phyloP scores from a whole-genome alignment of 768 basidiomycete species.

The Gyrodon lividus region DNA sequence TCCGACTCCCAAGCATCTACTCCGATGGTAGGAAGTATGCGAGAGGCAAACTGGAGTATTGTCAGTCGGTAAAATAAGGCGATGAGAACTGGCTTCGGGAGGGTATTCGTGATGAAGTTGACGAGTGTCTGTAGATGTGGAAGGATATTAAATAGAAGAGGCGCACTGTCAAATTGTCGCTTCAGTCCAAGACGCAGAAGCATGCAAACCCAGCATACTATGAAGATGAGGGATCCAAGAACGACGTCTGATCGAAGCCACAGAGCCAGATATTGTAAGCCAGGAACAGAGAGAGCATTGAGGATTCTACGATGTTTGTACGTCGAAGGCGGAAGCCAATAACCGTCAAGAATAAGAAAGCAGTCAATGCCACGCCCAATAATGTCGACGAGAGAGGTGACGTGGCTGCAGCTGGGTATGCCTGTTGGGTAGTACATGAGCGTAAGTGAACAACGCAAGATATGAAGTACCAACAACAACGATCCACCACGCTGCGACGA shows the following conservation, averaged over 20 bases:
- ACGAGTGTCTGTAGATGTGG: slow-evolving; percentile 77
- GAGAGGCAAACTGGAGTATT: slow-evolving; percentile 78
- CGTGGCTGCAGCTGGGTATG: slow-evolving; percentile 79
- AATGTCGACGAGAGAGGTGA: slow-evolving; percentile 88
- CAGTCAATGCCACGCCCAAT: slow-evolving; percentile 82
- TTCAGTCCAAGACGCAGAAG: slow-evolving; percentile 7
- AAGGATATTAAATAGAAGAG: slow-evolving; percentile 73
- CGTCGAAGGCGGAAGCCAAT: slow-evolving; percentile 88
- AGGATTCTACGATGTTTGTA: slow-evolving; percentile 92
- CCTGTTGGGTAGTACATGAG: slow-evolving; percentile 39
- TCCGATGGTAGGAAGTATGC: slow-evolving; percentile 82
- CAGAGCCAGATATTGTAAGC: slow-evolving; percentile 92
- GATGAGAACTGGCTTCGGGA: slow-evolving; percentile 81
- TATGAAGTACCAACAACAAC: slow-evolving; percentile 55
- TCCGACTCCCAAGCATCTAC: slow-evolving; percentile 77
- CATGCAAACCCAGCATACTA: slow-evolving; percentile 51
- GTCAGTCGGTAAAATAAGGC: slow-evolving; percentile 78
- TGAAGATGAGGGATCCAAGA: slow-evolving; percentile 70
- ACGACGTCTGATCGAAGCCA: slow-evolving; percentile 72
- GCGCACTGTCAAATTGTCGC: slow-evolving; percentile 47
- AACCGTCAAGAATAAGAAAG: slow-evolving; percentile 85
- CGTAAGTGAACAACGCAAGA: not conserved
- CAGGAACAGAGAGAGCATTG: slow-evolving; percentile 82
- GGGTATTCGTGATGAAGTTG: slow-evolving; percentile 81
- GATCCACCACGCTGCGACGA: slow-evolving; percentile 84